Evolutionary conservation across 179 eudicot genomes (phyloP).

Genomic region (Drosera spatulata): DNA sequence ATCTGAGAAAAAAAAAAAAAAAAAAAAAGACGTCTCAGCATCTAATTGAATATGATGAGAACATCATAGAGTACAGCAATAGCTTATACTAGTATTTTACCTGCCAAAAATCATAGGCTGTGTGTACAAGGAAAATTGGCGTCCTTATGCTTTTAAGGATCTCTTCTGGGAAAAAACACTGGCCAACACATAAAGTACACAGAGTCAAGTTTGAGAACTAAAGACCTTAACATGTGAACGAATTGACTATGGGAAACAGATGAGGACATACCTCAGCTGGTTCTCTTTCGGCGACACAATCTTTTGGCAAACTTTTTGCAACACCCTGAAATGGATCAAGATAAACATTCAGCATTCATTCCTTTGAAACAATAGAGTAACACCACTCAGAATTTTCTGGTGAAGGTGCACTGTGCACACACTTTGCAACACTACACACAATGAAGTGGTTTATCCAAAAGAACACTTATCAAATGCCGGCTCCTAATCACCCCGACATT

Average conservation of each 20-base stretch:
- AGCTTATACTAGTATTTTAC: constrained; percentile 15
- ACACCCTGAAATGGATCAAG: constrained; percentile 47
- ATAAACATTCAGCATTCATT: background rate
- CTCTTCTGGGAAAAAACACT: constrained; percentile 88
- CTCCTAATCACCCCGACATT: too few relatives aligned
- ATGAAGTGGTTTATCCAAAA: too few relatives aligned
- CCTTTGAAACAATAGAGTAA: too few relatives aligned
- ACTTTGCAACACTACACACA: too few relatives aligned
- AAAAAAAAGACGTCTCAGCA: background rate
- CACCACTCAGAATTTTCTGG: too few relatives aligned
- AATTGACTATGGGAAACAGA: background rate
- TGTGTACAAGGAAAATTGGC: constrained; percentile 76
- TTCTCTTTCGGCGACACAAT: constrained; percentile 54
- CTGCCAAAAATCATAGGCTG: constrained; percentile 97
- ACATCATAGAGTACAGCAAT: background rate
- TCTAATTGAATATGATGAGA: background rate
- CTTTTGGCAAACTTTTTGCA: constrained; percentile 50
- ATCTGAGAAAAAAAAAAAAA: constrained; percentile 47
- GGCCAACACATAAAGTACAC: constrained; percentile 15
- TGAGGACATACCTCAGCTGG: constrained; percentile 44
- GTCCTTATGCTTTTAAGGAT: constrained; percentile 52
- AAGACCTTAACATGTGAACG: background rate
- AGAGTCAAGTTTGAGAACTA: constrained; percentile 3
- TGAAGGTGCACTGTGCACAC: too few relatives aligned
- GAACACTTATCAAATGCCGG: too few relatives aligned